Percentiles rank a stretch among this genome's conserved stretches.
phyloP scores from a whole-genome alignment of 2,329 filamentous ascomycete genomes.

The Pseudogymnoascus destructans region DNA sequence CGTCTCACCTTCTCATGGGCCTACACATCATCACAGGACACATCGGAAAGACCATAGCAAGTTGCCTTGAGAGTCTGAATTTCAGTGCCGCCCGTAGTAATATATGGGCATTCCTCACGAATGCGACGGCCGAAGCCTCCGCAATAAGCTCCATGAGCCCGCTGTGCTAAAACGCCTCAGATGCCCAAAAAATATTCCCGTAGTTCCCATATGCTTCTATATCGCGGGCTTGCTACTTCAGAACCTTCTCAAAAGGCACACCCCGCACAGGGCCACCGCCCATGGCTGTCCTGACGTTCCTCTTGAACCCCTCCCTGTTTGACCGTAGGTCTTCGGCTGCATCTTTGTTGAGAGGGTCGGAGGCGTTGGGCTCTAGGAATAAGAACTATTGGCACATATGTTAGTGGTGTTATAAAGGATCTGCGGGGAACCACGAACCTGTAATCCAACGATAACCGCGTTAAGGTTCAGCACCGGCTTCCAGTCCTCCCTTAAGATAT shows the following conservation, averaged over 20 bases:
- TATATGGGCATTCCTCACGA: not conserved
- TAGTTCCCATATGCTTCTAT: not conserved
- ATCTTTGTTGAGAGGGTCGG: slow-evolving; percentile 96
- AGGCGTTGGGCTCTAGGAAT: slow-evolving; percentile 94
- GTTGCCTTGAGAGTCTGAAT: not conserved
- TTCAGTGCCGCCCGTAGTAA: not conserved
- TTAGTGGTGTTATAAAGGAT: not conserved
- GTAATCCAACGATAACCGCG: slow-evolving; percentile 86
- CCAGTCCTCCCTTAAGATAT: slow-evolving; percentile 96
- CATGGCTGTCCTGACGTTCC: slow-evolving; percentile 80
- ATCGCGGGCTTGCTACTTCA: slow-evolving; percentile 38
- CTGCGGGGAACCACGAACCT: slow-evolving; percentile 38
- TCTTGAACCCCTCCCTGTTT: slow-evolving; percentile 79
- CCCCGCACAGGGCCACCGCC: slow-evolving; percentile 63
- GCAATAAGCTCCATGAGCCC: not conserved
- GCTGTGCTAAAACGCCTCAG: slow-evolving; percentile 10
- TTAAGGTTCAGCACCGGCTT: slow-evolving; percentile 96
- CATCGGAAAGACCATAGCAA: not conserved
- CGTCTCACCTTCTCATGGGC: not conserved
- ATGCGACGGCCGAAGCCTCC: not conserved
- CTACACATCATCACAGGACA: not conserved
- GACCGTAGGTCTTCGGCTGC: slow-evolving; percentile 81
- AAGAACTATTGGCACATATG: slow-evolving; percentile 51
- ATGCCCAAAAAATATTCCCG: slow-evolving; percentile 5
- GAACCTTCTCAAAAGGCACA: slow-evolving; percentile 62